Conservation (phyloP, 1,284 basidiomycete genomes). For the Gomphus bonarii region DNA sequence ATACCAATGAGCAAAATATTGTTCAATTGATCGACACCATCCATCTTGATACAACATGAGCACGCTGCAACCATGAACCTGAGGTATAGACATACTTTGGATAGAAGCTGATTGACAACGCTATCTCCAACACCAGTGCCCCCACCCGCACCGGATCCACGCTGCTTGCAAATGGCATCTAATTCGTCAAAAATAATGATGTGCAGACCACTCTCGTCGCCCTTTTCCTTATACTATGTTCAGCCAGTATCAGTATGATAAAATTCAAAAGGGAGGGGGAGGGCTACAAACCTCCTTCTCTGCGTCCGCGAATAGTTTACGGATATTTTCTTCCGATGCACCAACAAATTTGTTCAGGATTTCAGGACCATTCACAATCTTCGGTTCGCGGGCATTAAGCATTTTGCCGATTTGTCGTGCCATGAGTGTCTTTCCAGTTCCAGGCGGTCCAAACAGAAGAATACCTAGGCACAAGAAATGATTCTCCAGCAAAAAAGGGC, state of each 20-base stretch:
- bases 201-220: slow-evolving; percentile 96
- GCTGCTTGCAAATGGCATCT: slow-evolving; percentile 98
- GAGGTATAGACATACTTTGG: slow-evolving; percentile 54
- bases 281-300: slow-evolving; percentile 78
- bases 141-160: slow-evolving; percentile 70
- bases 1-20: slow-evolving; percentile 99
- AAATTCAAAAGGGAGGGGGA: neutral
- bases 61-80: neutral
- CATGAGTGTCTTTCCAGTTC: slow-evolving; percentile 98
- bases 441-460: slow-evolving; percentile 91
- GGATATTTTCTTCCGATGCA: slow-evolving; percentile 96
- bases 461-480: slow-evolving; percentile 52
- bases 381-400: slow-evolving; percentile 97
- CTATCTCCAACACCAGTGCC: slow-evolving; percentile 99
- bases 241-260: neutral
- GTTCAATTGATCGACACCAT: slow-evolving; percentile 98
- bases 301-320: slow-evolving; percentile 95
- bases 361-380: slow-evolving; percentile 98
- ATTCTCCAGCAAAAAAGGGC: too few relatives aligned
- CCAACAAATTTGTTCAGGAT: slow-evolving; percentile 97
- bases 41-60: slow-evolving; percentile 56
- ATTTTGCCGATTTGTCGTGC: slow-evolving; percentile 99
- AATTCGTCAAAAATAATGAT: slow-evolving; percentile 99
- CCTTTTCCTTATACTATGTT: slow-evolving; percentile 87
- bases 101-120: slow-evolving; percentile 96